Percentiles rank a stretch among this genome's conserved stretches.
These are phyloP conservation scores for Penicillium samsonianum DNA, from an alignment of 495 filamentous ascomycete genomes.

Conservation along the genomic window DNA sequence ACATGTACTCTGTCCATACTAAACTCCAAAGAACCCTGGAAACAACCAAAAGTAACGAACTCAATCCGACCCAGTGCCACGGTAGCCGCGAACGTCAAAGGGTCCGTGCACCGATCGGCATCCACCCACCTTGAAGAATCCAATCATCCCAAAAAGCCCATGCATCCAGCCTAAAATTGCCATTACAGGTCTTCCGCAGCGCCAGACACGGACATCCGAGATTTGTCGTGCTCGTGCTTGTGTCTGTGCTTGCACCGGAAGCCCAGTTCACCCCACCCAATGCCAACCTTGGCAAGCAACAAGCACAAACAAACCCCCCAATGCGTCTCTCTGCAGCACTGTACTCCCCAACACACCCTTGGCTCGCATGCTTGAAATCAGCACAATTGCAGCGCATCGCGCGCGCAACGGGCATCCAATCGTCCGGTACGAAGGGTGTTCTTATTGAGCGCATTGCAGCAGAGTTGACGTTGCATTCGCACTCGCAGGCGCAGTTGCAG, in stretches of 20 bases:
- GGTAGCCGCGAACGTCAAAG: not conserved
- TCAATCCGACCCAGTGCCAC: not conserved
- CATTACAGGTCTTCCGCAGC: not conserved
- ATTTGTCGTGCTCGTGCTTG: too few species aligned
- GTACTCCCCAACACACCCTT: constrained; percentile 9
- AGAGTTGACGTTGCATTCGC: constrained; percentile 19
- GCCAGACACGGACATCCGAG: too few species aligned
- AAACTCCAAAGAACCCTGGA: not conserved
- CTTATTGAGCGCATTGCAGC: constrained; percentile 35
- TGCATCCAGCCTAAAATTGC: not conserved
- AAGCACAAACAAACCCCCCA: constrained; percentile 10
- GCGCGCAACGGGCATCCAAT: constrained; percentile 52
- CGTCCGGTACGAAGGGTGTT: constrained; percentile 50
- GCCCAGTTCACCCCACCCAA: not conserved
- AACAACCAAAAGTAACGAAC: not conserved
- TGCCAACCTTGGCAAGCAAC: not conserved
- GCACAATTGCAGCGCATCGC: constrained; percentile 53
- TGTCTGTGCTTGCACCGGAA: not conserved
- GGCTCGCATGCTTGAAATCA: constrained; percentile 46
- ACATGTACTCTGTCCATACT: not conserved
- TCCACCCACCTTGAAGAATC: not conserved
- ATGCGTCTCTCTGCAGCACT: constrained; percentile 20
- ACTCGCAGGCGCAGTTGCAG: not conserved
- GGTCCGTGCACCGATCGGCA: constrained; percentile 10
- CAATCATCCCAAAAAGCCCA: not conserved